These are phyloP conservation scores for Aureobasidium sp. DNA, from an alignment of 2,329 filamentous ascomycete genomes.

Conservation along the genomic window DNA sequence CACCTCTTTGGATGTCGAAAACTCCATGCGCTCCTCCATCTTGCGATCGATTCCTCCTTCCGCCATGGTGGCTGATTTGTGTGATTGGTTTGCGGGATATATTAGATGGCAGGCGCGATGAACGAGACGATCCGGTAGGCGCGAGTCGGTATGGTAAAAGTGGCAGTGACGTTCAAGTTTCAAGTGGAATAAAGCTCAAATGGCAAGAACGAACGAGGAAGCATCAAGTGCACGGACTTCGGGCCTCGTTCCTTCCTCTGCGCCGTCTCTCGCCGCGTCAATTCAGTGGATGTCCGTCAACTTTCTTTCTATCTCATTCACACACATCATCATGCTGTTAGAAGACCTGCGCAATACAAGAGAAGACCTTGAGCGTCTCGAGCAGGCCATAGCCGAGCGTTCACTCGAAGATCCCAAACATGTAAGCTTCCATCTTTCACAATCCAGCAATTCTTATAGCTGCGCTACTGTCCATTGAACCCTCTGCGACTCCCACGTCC, in stretches of 20 bases:
- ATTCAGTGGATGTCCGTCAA: neutral
- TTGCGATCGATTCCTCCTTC: slow-evolving; percentile 92
- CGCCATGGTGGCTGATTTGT: slow-evolving; percentile 72
- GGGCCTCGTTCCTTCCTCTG: neutral
- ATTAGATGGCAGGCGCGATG: neutral
- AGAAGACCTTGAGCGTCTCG: slow-evolving; percentile 96
- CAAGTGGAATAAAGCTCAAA: slow-evolving; percentile 18
- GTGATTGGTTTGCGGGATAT: neutral
- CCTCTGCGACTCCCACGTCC: slow-evolving; percentile 56
- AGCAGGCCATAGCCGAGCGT: slow-evolving; percentile 93
- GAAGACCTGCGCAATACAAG: slow-evolving; percentile 96
- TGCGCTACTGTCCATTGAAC: neutral
- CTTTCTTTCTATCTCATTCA: neutral
- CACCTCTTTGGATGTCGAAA: slow-evolving; percentile 98
- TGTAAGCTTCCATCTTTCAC: slow-evolving; percentile 23
- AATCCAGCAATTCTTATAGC: neutral
- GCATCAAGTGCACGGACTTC: slow-evolving; percentile 10
- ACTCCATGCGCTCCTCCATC: slow-evolving; percentile 97
- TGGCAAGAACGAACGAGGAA: slow-evolving; percentile 5
- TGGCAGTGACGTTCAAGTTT: neutral
- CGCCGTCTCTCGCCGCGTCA: slow-evolving; percentile 14
- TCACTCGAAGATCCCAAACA: slow-evolving; percentile 90
- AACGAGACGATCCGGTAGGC: neutral
- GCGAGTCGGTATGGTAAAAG: neutral
- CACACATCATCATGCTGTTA: slow-evolving; percentile 68